phyloP scores from a whole-genome alignment of 2,329 filamentous ascomycete species.

The Aspergillus viridinutans region DNA sequence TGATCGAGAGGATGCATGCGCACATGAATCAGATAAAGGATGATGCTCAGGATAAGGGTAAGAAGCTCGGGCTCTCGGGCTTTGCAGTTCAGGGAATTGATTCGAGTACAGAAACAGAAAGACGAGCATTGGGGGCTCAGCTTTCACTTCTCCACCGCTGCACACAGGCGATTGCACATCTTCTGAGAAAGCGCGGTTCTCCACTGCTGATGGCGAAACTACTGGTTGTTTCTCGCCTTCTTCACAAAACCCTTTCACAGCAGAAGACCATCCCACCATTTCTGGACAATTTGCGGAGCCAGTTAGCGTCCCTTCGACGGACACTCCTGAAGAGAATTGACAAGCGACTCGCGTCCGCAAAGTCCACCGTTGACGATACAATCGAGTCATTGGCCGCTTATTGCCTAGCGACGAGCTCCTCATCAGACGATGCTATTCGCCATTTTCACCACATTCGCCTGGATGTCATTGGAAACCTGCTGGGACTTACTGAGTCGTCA shows the following conservation, averaged over 20 bases:
- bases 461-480: slow-evolving; percentile 61
- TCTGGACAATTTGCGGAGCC: slow-evolving; percentile 61
- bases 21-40: slow-evolving; percentile 51
- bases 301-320: slow-evolving; percentile 57
- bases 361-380: slow-evolving; percentile 47
- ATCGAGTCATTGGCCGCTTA: slow-evolving; percentile 76
- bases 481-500: slow-evolving; percentile 51
- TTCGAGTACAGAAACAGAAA: slow-evolving; percentile 34
- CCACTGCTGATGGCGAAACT: slow-evolving; percentile 62
- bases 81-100: slow-evolving; percentile 12
- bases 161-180: slow-evolving; percentile 49
- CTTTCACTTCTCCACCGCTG: slow-evolving; percentile 56
- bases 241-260: slow-evolving; percentile 69
- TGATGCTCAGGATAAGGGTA: slow-evolving; percentile 32
- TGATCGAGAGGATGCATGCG: slow-evolving; percentile 62
- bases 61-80: neutral
- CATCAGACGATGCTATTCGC: slow-evolving; percentile 70
- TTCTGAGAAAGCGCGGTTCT: slow-evolving; percentile 50
- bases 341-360: slow-evolving; percentile 45
- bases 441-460: slow-evolving; percentile 73
- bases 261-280: slow-evolving; percentile 45
- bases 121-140: slow-evolving; percentile 52
- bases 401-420: slow-evolving; percentile 74
- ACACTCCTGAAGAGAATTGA: slow-evolving; percentile 65
- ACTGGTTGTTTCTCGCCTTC: slow-evolving; percentile 68